A percentile compares a stretch with the other conserved stretches of the same genome.
phyloP scores from a whole-genome alignment of 306 rosid genomes.

The Hylodesmum podocarpum region DNA sequence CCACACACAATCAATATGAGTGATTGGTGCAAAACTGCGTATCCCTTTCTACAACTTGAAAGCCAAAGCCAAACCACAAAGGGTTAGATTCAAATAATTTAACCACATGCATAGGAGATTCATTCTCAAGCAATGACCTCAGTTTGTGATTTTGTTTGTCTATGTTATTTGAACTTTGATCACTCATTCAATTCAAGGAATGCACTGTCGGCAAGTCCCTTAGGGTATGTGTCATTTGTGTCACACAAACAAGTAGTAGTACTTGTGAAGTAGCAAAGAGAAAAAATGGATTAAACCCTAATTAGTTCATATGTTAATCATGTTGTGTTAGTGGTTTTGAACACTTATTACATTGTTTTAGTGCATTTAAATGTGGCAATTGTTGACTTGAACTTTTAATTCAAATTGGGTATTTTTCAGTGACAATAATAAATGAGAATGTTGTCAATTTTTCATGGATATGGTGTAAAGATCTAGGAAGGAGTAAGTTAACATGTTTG shows the following conservation, averaged over 20 bases:
- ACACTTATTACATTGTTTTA: not conserved
- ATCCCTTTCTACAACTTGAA: slow-evolving; percentile 43
- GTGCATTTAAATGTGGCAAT: slow-evolving; percentile 10
- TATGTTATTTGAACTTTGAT: slow-evolving; percentile 39
- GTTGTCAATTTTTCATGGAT: slow-evolving; percentile 31
- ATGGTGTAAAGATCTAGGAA: slow-evolving; percentile 31
- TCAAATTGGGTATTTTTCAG: slow-evolving; percentile 5
- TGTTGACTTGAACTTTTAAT: slow-evolving; percentile 23
- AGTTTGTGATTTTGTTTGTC: slow-evolving; percentile 21
- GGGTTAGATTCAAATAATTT: slow-evolving; percentile 56
- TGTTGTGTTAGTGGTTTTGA: not conserved
- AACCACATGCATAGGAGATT: slow-evolving; percentile 27
- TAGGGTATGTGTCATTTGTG: not conserved
- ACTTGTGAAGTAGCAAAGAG: not conserved
- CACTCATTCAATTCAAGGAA: slow-evolving; percentile 23
- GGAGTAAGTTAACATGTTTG: slow-evolving; percentile 29
- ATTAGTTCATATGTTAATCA: not conserved
- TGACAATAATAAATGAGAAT: slow-evolving; percentile 21
- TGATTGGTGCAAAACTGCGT: slow-evolving; percentile 42
- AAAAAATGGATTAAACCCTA: not conserved
- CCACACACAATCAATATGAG: slow-evolving; percentile 40
- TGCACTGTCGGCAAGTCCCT: slow-evolving; percentile 34
- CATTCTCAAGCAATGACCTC: slow-evolving; percentile 39
- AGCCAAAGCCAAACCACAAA: slow-evolving; percentile 36
- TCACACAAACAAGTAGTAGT: not conserved